Evolutionary conservation across 129 eudicot species (phyloP), one percentile per base, ranked within the genome.

Genomic region (Mikania micrantha): DNA sequence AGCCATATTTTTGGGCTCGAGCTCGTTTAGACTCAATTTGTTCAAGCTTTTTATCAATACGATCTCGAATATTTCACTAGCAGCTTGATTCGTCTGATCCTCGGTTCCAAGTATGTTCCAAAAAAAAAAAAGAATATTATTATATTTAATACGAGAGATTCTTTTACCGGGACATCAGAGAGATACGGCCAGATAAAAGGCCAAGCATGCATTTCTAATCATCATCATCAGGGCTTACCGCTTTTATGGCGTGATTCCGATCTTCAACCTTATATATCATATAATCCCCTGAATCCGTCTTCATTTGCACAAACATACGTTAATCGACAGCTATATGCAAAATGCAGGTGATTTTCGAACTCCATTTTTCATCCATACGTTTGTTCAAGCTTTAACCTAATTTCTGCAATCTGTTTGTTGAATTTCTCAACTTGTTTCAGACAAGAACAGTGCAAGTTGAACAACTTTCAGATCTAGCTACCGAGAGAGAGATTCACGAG

Each of bases 401-500:
- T 44, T 66, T 25, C 44, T 1, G 1, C 36, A 31, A 56, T 4
- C n/a, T 24, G 13, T 15, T 41, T 41, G n/a, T 29, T 13, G 10
- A 47, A 27, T 75, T 21, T 4, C 48, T 60, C 45, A 34, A 58
- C 57, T 20, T 72, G 9, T 70, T 72, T 60, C 77, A 86, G 98
- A 78, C 74, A 27, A 75, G 88, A 80, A 93, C 96, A 1, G 93
- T 93, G 16, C 76, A 87, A 69, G 99, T 93, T n/a, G 74, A 81
- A 36, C 83, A 79, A 53, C 76, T 94, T 16, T 94, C 99, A 87
- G 97, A 89, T 94, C 97, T 87, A 79, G 99, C 99, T 20, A 81
- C 82, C 16, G 90, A 84, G 77, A 83, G 99, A 72, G 97, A 94
- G 65, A 81, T 94, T 65, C 88, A 83, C 48, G 99, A 94, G 85